phyloP scores from a whole-genome alignment of 1,284 basidiomycete species.

The Gymnopus androsaceus region DNA sequence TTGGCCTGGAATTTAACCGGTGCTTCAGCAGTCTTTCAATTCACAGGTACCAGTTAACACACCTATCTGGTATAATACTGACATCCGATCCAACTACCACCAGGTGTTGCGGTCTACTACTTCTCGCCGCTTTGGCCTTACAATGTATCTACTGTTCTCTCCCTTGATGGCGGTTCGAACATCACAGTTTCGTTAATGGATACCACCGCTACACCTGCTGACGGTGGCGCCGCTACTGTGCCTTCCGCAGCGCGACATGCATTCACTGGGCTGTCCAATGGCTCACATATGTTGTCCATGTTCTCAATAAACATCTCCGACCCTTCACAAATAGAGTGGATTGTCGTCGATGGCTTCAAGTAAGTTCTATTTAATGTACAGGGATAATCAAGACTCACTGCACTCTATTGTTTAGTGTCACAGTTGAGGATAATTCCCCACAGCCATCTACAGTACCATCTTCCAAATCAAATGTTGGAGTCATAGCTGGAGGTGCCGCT shows the following conservation, averaged over 20 bases:
- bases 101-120: constrained; percentile 9
- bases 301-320: neutral
- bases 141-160: constrained; percentile 1
- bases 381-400: neutral
- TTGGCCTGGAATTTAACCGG: neutral
- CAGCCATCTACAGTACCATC: neutral
- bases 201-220: neutral
- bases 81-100: too few species aligned
- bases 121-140: constrained; percentile 6
- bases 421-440: neutral
- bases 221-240: neutral
- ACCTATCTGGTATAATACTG: too few species aligned
- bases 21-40: constrained; percentile 4
- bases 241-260: neutral
- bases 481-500: neutral
- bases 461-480: neutral
- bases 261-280: neutral
- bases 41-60: neutral
- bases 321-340: neutral
- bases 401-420: neutral
- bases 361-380: neutral
- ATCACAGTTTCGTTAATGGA: neutral
- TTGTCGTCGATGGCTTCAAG: neutral
- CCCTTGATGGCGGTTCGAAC: neutral
- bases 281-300: neutral